Evolutionary conservation across 2,329 filamentous ascomycete genomes (phyloP).

Genomic region (Microascus cirrosus): DNA sequence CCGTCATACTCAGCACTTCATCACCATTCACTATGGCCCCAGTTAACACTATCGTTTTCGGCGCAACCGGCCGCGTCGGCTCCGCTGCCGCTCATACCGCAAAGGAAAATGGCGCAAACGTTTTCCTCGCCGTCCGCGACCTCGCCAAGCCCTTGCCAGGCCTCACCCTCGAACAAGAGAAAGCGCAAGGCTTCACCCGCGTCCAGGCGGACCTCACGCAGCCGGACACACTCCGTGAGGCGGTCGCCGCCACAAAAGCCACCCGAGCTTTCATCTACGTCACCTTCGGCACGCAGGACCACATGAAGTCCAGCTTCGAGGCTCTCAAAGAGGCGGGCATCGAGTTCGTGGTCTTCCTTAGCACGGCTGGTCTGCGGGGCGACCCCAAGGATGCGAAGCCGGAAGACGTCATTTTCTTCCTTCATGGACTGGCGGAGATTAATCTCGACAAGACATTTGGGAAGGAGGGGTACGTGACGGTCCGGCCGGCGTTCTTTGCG

Average conservation of each 20-base stretch:
- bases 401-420: slow-evolving; percentile 19
- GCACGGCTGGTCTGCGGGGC: slow-evolving; percentile 19
- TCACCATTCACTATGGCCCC: background rate
- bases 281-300: slow-evolving; percentile 17
- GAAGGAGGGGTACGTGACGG: slow-evolving; percentile 20
- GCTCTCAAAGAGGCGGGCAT: slow-evolving; percentile 31
- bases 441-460: slow-evolving; percentile 19
- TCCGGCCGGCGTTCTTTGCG: slow-evolving; percentile 31
- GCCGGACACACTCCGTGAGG: slow-evolving; percentile 24
- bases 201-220: slow-evolving; percentile 32
- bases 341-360: slow-evolving; percentile 32
- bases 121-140: slow-evolving; percentile 1
- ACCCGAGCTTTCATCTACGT: slow-evolving; percentile 37
- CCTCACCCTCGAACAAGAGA: slow-evolving; percentile 12
- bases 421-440: slow-evolving; percentile 32
- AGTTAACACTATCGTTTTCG: background rate
- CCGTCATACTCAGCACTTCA: too few species aligned
- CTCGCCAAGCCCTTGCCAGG: background rate
- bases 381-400: slow-evolving; percentile 15
- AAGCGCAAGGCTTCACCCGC: slow-evolving; percentile 18
- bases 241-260: slow-evolving; percentile 28
- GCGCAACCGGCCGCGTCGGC: slow-evolving; percentile 2
- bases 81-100: background rate
- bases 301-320: slow-evolving; percentile 24
- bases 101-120: background rate